phyloP scores from a whole-genome alignment of 345 rosid genomes.

The Lenwebbia sp. region DNA sequence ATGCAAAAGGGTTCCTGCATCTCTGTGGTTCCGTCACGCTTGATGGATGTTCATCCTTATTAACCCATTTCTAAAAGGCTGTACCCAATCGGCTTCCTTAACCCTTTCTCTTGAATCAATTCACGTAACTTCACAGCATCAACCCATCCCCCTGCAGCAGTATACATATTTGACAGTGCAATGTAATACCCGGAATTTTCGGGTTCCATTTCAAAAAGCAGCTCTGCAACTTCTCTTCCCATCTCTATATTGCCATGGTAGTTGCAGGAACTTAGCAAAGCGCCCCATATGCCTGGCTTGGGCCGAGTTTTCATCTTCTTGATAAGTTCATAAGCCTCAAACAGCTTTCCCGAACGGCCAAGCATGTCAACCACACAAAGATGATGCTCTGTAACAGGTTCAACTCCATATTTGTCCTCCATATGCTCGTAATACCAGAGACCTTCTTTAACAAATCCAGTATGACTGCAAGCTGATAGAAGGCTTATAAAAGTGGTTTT shows the following conservation, averaged over 20 bases:
- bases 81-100: neutral
- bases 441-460: slow-evolving; percentile 35
- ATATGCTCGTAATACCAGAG: slow-evolving; percentile 30
- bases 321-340: slow-evolving; percentile 40
- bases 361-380: slow-evolving; percentile 47
- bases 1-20: neutral
- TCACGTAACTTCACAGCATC: neutral
- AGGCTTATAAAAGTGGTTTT: slow-evolving; percentile 39
- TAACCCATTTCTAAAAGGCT: neutral
- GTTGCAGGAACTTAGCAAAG: slow-evolving; percentile 42
- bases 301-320: slow-evolving; percentile 13
- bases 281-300: slow-evolving; percentile 45
- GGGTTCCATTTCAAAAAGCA: slow-evolving; percentile 47
- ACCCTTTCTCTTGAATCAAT: neutral
- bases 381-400: slow-evolving; percentile 32
- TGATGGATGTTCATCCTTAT: neutral
- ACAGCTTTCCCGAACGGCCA: slow-evolving; percentile 42
- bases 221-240: slow-evolving; percentile 41
- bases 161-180: slow-evolving; percentile 26
- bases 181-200: slow-evolving; percentile 31
- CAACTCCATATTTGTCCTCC: slow-evolving; percentile 22
- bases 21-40: neutral
- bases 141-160: neutral
- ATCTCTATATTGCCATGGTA: slow-evolving; percentile 27
- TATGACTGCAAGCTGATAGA: slow-evolving; percentile 47